phyloP scores from a whole-genome alignment of 768 basidiomycete species.

The Gyrodon lividus region DNA sequence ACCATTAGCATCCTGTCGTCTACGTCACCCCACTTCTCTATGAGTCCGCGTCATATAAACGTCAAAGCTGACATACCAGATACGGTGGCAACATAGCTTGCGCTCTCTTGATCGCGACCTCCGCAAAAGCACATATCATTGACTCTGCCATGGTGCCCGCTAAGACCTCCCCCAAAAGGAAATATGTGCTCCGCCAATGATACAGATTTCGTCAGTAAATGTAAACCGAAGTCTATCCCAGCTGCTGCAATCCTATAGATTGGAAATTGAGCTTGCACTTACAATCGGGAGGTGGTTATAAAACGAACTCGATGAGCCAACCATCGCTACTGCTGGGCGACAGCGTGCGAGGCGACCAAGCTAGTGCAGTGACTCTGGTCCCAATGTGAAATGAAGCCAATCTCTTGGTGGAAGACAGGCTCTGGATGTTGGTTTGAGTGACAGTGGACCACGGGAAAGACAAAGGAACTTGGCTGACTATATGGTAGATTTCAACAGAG shows the following conservation, averaged over 20 bases:
- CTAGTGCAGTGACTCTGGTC: conserved; percentile 65
- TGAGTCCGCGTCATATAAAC: conserved; percentile 2
- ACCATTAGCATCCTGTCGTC: conserved; percentile 86
- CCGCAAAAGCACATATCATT: conserved; percentile 82
- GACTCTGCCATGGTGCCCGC: conserved; percentile 76
- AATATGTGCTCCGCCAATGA: conserved; percentile 52
- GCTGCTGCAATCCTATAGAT: conserved; percentile 64
- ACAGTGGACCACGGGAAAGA: not conserved
- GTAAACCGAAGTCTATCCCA: conserved; percentile 65
- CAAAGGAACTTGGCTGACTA: conserved; percentile 44
- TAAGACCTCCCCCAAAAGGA: conserved; percentile 75
- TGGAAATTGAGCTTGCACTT: conserved; percentile 7
- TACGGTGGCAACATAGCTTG: conserved; percentile 77
- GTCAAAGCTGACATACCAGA: conserved; percentile 48
- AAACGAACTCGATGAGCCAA: conserved; percentile 70
- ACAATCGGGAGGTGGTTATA: not conserved
- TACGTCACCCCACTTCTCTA: conserved; percentile 24
- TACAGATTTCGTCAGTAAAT: conserved; percentile 60
- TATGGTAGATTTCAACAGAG: conserved; percentile 64
- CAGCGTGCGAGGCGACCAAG: conserved; percentile 70
- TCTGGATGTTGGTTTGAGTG: conserved; percentile 31
- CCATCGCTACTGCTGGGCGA: conserved; percentile 64
- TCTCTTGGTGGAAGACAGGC: conserved; percentile 41
- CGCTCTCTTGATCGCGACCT: conserved; percentile 63
- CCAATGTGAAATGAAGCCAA: conserved; percentile 78